phyloP scores from a whole-genome alignment of 352 stramenopile species.

The Globisporangium apiculatum region DNA sequence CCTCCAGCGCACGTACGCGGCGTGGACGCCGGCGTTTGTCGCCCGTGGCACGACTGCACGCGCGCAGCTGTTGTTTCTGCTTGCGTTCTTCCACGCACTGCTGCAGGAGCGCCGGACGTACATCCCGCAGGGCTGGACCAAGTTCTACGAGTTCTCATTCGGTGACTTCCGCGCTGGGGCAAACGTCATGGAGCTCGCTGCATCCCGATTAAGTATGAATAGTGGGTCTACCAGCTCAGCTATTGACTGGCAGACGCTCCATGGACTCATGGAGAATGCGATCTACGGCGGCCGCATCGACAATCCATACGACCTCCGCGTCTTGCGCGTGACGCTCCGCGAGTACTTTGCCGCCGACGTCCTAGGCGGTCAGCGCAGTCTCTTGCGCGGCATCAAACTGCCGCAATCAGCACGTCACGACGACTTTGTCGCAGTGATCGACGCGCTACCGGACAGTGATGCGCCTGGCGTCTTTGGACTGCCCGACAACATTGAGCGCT shows the following conservation, averaged over 20 bases:
- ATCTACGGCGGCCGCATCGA: slow-evolving; percentile 94
- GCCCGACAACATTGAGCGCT: slow-evolving; percentile 93
- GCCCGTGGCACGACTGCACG: slow-evolving; percentile 25
- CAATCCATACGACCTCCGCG: slow-evolving; percentile 89
- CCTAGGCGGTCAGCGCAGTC: slow-evolving; percentile 46
- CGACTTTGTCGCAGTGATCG: slow-evolving; percentile 66
- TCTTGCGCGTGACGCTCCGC: slow-evolving; percentile 83
- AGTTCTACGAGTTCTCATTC: slow-evolving; percentile 95
- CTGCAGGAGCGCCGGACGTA: slow-evolving; percentile 87
- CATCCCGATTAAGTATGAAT: slow-evolving; percentile 16
- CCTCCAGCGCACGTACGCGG: slow-evolving; percentile 88
- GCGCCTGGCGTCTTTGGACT: slow-evolving; percentile 86
- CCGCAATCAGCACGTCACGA: slow-evolving; percentile 53
- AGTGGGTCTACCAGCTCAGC: slow-evolving; percentile 4
- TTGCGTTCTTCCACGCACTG: slow-evolving; percentile 89
- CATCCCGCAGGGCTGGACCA: slow-evolving; percentile 94
- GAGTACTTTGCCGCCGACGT: slow-evolving; percentile 86
- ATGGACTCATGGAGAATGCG: slow-evolving; percentile 93
- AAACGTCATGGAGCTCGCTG: slow-evolving; percentile 84
- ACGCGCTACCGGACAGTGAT: slow-evolving; percentile 64
- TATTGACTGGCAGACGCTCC: slow-evolving; percentile 90
- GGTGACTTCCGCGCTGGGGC: slow-evolving; percentile 90
- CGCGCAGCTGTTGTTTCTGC: slow-evolving; percentile 79
- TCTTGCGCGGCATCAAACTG: slow-evolving; percentile 67
- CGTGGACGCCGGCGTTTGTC: slow-evolving; percentile 82